Base-by-base conservation (phyloP, 176 grass and related monocot genomes). In the Juncus effusus region DNA sequence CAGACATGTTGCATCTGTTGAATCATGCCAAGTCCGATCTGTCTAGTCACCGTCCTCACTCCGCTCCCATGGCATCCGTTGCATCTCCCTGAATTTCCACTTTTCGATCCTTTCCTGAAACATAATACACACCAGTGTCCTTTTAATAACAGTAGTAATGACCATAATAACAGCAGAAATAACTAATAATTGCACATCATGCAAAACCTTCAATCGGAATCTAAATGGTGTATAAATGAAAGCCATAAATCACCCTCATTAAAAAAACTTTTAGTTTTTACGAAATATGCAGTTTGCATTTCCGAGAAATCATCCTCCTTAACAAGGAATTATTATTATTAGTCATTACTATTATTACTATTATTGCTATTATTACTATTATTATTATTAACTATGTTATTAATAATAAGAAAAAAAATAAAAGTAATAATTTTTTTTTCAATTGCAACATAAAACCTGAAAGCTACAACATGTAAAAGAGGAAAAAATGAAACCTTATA, bases 21-120 rank as follows among this genome's bases (percentile, higher is more conserved):
- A 65, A 99, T 99, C 95, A 99, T 99, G 76, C 89, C 95, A 69
- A 61, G 70, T 68, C 95, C 89, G 10, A 99, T 87, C 62, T 90
- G 89, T 73, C 89, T 77, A 68, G 86, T 99, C 71, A 93, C 78
- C 16, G 67, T 90, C 41, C 81, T 90, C 83, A 99, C 81, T 77
- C 89, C 89, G 57, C 59, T 72, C 60, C 95, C 89, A 59, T 72
- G 95, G 12, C 89, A 99, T 77, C 78, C 73, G 85, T 42, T 59
- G 58, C 89, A 99, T 67, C 62, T 90, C 80, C 81, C 89, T 16
- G 83, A 51, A 78, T 81, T 77, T 47, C 89, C 95, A 77, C 78
- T 90, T 59, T 99, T 94, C 16, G 89, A 99, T 75, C 89, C 95
- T 78, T 87, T 94, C 41, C 86, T 99, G 80, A 75, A 84, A 70